Conservation (phyloP, 2,329 filamentous ascomycete genomes). For the Scedosporium dehoogii region DNA sequence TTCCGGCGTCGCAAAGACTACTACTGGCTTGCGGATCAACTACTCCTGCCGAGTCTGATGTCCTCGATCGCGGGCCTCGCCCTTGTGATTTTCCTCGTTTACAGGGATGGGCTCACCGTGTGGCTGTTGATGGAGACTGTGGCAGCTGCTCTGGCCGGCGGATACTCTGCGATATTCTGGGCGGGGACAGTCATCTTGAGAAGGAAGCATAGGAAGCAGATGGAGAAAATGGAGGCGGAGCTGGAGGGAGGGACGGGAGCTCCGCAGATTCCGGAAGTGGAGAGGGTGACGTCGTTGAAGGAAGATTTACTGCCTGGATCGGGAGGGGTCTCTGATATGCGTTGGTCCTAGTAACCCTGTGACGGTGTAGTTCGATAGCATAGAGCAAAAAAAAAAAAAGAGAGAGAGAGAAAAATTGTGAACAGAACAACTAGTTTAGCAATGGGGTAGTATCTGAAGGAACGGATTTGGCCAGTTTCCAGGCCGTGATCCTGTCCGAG, state of each 20-base stretch:
- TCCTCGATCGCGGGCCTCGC: background rate
- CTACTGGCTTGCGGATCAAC: background rate
- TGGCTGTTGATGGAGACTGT: constrained; percentile 1
- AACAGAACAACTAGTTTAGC: background rate
- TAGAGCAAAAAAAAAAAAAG: background rate
- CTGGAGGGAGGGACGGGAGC: background rate
- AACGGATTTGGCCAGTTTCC: background rate
- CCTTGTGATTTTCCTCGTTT: constrained; percentile 3
- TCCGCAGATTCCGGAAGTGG: constrained; percentile 6
- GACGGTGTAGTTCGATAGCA: background rate
- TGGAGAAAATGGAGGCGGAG: background rate
- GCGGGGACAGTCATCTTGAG: background rate
- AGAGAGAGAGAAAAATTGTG: background rate
- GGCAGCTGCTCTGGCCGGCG: background rate
- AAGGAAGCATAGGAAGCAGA: background rate
- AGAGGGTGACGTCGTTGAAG: constrained; percentile 1
- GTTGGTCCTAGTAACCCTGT: background rate
- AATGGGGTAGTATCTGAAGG: constrained; percentile 2
- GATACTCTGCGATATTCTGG: background rate
- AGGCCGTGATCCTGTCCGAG: constrained; percentile 26
- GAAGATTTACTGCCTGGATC: background rate
- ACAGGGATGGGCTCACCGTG: constrained; percentile 1
- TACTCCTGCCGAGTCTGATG: background rate
- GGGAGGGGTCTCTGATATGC: background rate
- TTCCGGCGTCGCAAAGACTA: background rate